These are phyloP conservation scores for Abrus precatorius DNA, from an alignment of 306 rosid genomes.

Conservation along the genomic window DNA sequence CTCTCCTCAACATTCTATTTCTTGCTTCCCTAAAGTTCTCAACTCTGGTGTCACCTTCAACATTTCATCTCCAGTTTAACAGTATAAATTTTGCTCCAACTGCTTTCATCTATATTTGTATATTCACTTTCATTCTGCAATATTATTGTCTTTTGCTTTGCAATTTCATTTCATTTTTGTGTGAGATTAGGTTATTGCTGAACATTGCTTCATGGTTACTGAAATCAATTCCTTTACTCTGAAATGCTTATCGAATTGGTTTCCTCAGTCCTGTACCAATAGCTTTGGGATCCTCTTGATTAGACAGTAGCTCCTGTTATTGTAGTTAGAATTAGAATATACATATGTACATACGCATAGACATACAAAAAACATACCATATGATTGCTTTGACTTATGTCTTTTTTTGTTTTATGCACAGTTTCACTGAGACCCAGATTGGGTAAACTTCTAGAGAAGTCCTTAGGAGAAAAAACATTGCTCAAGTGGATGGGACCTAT, in stretches of 20 bases:
- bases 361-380: too few species aligned
- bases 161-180: background rate
- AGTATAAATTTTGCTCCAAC: background rate
- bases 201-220: background rate
- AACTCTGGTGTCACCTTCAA: constrained; percentile 8
- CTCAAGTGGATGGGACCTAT: constrained; percentile 12
- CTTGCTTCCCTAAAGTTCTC: constrained; percentile 15
- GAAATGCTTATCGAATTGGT: constrained; percentile 24
- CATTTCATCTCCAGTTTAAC: background rate
- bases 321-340: background rate
- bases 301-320: background rate
- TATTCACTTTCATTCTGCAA: constrained; percentile 9
- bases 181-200: background rate
- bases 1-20: constrained; percentile 16
- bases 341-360: too few species aligned
- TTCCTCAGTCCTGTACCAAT: constrained; percentile 12
- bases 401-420: background rate
- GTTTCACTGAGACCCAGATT: too few species aligned
- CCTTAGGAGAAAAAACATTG: background rate
- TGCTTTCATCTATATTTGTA: background rate
- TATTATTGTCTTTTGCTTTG: background rate
- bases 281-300: constrained; percentile 7
- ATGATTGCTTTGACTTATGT: constrained; percentile 8
- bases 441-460: too few species aligned
- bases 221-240: constrained; percentile 16